Conservation (phyloP, 1,284 basidiomycete genomes). For the Meripilus lineatus region DNA sequence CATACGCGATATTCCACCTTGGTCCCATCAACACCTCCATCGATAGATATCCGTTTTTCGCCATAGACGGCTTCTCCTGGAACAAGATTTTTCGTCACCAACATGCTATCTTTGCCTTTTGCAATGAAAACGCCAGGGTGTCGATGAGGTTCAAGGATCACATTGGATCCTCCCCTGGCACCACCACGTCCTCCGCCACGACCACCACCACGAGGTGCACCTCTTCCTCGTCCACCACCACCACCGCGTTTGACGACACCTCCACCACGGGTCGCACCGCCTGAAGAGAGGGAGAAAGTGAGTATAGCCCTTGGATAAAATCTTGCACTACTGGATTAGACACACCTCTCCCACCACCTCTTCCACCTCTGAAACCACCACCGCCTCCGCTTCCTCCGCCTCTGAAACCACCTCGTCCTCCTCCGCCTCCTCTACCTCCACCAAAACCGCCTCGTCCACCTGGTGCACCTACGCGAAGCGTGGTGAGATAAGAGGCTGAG, state of each 20-base stretch:
- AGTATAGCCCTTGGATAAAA: too few relatives aligned
- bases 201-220: constrained; percentile 42
- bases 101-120: constrained; percentile 93
- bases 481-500: neutral
- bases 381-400: constrained; percentile 23
- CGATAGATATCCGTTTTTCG: constrained; percentile 91
- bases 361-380: constrained; percentile 19
- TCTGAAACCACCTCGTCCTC: constrained; percentile 21
- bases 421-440: constrained; percentile 26
- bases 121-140: constrained; percentile 94
- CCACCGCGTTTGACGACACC: constrained; percentile 36
- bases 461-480: constrained; percentile 32
- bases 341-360: constrained; percentile 26
- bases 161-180: constrained; percentile 78
- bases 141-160: constrained; percentile 93
- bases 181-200: constrained; percentile 59
- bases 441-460: constrained; percentile 34
- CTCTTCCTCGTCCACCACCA: constrained; percentile 39
- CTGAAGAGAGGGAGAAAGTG: neutral
- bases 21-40: constrained; percentile 72
- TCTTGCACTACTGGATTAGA: neutral
- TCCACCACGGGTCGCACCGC: constrained; percentile 19
- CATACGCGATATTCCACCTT: constrained; percentile 98
- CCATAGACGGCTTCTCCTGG: constrained; percentile 98
- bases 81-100: constrained; percentile 97